Percentiles rank a stretch among this genome's conserved stretches.
Conservation (phyloP, 208 protist species). For the Strigomonas culicis region DNA sequence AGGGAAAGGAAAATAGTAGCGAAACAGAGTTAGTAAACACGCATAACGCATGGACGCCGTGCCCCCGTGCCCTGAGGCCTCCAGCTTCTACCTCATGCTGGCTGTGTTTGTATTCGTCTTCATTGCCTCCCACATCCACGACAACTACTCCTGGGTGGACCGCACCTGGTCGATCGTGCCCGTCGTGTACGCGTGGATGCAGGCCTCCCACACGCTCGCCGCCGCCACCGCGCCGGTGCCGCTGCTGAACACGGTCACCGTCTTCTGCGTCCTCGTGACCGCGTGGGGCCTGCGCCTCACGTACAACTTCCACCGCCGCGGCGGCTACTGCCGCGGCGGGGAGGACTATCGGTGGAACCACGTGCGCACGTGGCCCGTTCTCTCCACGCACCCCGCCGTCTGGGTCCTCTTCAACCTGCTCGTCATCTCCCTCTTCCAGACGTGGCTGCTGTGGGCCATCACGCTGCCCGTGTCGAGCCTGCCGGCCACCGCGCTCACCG, state of each 20-base stretch:
- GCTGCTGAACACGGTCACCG: slow-evolving; percentile 17
- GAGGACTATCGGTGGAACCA: slow-evolving; percentile 80
- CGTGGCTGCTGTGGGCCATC: slow-evolving; percentile 69
- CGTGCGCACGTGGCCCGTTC: slow-evolving; percentile 40
- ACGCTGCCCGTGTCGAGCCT: slow-evolving; percentile 55
- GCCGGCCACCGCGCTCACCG: slow-evolving; percentile 16
- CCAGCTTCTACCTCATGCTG: slow-evolving; percentile 37
- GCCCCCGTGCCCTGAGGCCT: slow-evolving; percentile 21
- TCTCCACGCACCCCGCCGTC: slow-evolving; percentile 18
- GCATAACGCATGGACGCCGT: slow-evolving; percentile 1
- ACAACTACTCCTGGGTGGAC: slow-evolving; percentile 84
- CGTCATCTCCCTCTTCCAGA: slow-evolving; percentile 65
- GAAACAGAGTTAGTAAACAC: background rate
- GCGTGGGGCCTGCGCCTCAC: slow-evolving; percentile 70
- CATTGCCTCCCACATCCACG: slow-evolving; percentile 33
- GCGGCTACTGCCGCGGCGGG: slow-evolving; percentile 60
- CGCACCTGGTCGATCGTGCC: slow-evolving; percentile 73
- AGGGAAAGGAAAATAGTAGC: background rate
- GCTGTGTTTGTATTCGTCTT: slow-evolving; percentile 43
- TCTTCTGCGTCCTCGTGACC: slow-evolving; percentile 53
- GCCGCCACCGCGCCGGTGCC: background rate
- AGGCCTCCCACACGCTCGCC: slow-evolving; percentile 30
- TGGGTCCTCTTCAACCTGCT: slow-evolving; percentile 75
- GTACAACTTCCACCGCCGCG: slow-evolving; percentile 67
- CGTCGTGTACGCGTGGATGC: slow-evolving; percentile 68